Base-by-base conservation (phyloP, 148 eudicot genomes). In the Camellia japonica region DNA sequence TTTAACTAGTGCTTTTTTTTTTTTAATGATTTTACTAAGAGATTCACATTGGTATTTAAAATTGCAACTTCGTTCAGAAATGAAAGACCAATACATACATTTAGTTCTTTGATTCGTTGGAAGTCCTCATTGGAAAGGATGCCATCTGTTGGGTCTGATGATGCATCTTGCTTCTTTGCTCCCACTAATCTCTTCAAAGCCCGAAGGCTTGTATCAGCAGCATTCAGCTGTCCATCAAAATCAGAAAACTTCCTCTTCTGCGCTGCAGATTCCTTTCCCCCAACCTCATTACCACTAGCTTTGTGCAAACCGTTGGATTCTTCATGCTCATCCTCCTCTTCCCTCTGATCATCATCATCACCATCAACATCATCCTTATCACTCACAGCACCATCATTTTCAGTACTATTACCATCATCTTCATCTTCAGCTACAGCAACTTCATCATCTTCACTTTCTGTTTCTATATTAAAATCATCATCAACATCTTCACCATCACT, bases 101-200 rank as follows among this genome's bases (percentile, higher is more conserved):
- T 90, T 71, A 92, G 83, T 78, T 87, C 91, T 89, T 82, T 93
- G 71, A 96, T 93, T 79, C 88, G 87, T 71, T 84, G 86, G 89
- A 92, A 92, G 73, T 96, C 95, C 90, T 96, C 99, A 68, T 96
- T 92, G 51, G 99, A 93, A 75, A 91, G 90, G 76, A 96, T 93
- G 69, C 84, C 91, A 89, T 93, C 97, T 51, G 84, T 78, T 13
- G 86, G n/a, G 72, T 80, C 89, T 59, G 78, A 8, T 2, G 88
- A 58, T 5, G 51, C 76, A 61, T 54, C 59, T 66, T 76, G 87
- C 76, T 68, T 49, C 83, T 87, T 92, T 19, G 83, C 82, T 81
- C 88, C 92, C 5, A 97, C 91, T 78, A 96, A 78, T 79, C 84
- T 93, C 89, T 93, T 96, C 59, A 96, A 82, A 66, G 97, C 93